Base-by-base conservation (phyloP, 495 filamentous ascomycete species). In the Niebla homalea region DNA sequence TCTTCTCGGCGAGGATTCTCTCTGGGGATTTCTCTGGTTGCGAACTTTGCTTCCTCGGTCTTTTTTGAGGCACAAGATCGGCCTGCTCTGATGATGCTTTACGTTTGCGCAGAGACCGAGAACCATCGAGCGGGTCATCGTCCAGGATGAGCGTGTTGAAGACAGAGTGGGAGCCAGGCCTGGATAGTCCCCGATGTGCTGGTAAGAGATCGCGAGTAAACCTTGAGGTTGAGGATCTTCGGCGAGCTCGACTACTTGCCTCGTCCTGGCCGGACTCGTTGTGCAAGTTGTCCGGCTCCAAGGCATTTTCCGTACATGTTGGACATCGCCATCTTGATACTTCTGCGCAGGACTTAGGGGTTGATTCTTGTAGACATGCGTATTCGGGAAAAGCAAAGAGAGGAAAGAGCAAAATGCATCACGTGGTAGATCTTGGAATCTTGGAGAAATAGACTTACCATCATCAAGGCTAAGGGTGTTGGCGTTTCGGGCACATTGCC, bases 401-500 rank as follows among this genome's bases (percentile, higher is more conserved):
- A n/a, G 42, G 15, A 21, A 20, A 15, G 16, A 42, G 10, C 10
- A 10, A 41, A 15, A 22, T 11, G n/a, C 21, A 41, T 41, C 39
- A 41, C 39, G 39, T 19, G 20, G 19, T n/a, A n/a, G n/a, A n/a
- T n/a, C n/a, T n/a, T n/a, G n/a, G 26, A 20, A 38, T 38, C 43
- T 40, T 10, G 21, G 44, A 49, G 38, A 36, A 20, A 35, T 23
- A 43, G 38, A 67, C 71, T 55, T 73, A 87, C 84, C 81, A 63
- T 85, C 81, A 49, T 76, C 74, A 51, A 79, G 69, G 44, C 73
- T 72, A 57, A 93, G 70, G 38, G 85, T 81, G 48, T 81, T 79
- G 58, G 80, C 80, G 61, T 83, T 79, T 55, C 87, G 81, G 51
- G 89, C 92, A 67, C 90, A 97, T 78, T 96, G 85, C 59, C 85